Base-by-base conservation (phyloP, 208 protist genomes). In the Trichomonas vaginalis region DNA sequence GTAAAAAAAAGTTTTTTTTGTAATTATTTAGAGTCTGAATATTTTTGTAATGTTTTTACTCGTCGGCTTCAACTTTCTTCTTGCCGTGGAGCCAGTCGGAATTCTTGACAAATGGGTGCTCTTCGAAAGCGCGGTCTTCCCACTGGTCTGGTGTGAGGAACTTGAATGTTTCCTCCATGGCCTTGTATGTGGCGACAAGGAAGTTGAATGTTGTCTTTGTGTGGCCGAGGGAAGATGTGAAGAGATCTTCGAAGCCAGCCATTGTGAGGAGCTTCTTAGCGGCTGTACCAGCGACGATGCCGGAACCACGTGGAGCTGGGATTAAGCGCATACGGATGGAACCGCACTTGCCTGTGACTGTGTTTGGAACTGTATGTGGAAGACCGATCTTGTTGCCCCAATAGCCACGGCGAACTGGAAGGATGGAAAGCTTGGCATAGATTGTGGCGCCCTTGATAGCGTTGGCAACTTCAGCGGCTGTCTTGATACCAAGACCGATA, bases 361-460 rank as follows among this genome's bases (percentile, higher is more conserved):
- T 99, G 96, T 97, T 98, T 96, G 99, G 98, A 96, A 99, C 99
- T 95, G 99, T 99, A 98, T 99, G 99, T 95, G 99, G 98, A 39
- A 98, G 97, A 97, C 99, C 99, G 96, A 99, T 98, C 97, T 98
- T 99, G 98, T 98, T 98, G n/a, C n/a, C n/a, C n/a, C n/a, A n/a
- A n/a, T n/a, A n/a, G n/a, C n/a, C n/a, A n/a, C n/a, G n/a, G n/a
- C n/a, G n/a, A n/a, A n/a, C n/a, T n/a, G n/a, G n/a, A n/a, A n/a
- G n/a, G n/a, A n/a, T n/a, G n/a, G n/a, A n/a, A n/a, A n/a, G n/a
- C n/a, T n/a, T n/a, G n/a, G n/a, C n/a, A n/a, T n/a, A n/a, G n/a
- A n/a, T n/a, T n/a, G n/a, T n/a, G n/a, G n/a, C n/a, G n/a, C n/a
- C n/a, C n/a, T n/a, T n/a, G n/a, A n/a, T n/a, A n/a, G n/a, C n/a